Percentiles rank a stretch among this genome's conserved stretches.
These are phyloP conservation scores for Chernovozyma aurita DNA, from an alignment of 1,139 yeast genomes.

Conservation along the genomic window DNA sequence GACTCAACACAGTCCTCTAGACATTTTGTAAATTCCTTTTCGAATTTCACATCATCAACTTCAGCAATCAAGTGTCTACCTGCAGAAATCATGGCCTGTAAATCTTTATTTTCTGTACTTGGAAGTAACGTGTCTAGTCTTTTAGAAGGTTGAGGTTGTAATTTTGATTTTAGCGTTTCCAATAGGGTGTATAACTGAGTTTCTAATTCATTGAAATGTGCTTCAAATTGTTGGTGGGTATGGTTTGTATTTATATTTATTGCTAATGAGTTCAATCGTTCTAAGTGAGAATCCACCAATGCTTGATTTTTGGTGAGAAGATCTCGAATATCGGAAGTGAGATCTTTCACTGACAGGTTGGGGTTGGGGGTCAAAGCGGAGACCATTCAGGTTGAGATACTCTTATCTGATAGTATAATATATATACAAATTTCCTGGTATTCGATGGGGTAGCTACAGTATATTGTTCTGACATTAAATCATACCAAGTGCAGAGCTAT, in stretches of 20 bases:
- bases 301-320: background rate
- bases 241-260: background rate
- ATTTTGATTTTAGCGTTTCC: background rate
- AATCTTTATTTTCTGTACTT: background rate
- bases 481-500: no score
- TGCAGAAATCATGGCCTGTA: background rate
- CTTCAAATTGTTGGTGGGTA: background rate
- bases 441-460: no score
- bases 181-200: background rate
- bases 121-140: background rate
- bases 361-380: no score
- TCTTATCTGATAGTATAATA: no score
- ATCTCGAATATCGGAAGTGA: background rate
- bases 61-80: constrained; percentile 1
- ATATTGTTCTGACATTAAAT: no score
- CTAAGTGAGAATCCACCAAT: constrained; percentile 1
- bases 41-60: background rate
- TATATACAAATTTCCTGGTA: no score
- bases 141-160: background rate
- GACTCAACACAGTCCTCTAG: constrained; percentile 1
- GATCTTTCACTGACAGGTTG: no score
- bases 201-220: constrained; percentile 1
- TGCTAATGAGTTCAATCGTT: background rate
- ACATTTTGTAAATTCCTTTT: background rate
- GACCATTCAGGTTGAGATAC: no score